Evolutionary conservation across 306 rosid genomes (phyloP), one percentile per base, ranked within the genome.

Genomic region (Glycyrrhiza uralensis): DNA sequence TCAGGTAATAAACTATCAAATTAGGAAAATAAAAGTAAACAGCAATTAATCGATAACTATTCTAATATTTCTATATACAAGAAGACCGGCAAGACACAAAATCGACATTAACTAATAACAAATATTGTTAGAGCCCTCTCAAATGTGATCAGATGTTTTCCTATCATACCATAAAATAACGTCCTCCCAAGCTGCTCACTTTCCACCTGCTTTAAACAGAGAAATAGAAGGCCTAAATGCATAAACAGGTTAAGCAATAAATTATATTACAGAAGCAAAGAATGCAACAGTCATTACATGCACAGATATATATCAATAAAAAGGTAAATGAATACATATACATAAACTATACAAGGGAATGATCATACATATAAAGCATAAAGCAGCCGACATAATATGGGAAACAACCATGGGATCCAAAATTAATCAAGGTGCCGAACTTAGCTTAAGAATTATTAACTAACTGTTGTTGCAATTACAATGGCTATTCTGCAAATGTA

Each of bases 171-270:
- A 94, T 94, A 94, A 73, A 58, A 89, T 74, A 80, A 81, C 6
- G 92, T 78, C 86, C 84, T 74, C 85, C 97, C 93, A 85, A 56
- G 97, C 97, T 80, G 99, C 95, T 89, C 91, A 85, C 89, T 80
- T 71, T 82, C 91, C 96, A 86, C 91, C 95, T 88, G 87, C 97
- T 64, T 86, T 89, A 81, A 79, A 83, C 74, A 89, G 88, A 86
- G 81, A 85, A 88, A 85, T 86, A 86, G 87, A 85, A 72, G 54
- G 87, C 93, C 99, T 82, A 89, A 81, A 89, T 85, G 96, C 90
- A 94, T 32, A 86, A 74, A 86, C 77, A 81, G 74, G 93, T 92
- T 81, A 87, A 86, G 94, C 68, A 69, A 75, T 39, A 83, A 75
- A 79, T 70, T 71, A 82, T 64, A 81, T 76, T 71, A 59, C 81